A percentile compares a stretch with the other conserved stretches of the same genome.
phyloP scores from a whole-genome alignment of 768 basidiomycete species.

The Podaxis sp. region DNA sequence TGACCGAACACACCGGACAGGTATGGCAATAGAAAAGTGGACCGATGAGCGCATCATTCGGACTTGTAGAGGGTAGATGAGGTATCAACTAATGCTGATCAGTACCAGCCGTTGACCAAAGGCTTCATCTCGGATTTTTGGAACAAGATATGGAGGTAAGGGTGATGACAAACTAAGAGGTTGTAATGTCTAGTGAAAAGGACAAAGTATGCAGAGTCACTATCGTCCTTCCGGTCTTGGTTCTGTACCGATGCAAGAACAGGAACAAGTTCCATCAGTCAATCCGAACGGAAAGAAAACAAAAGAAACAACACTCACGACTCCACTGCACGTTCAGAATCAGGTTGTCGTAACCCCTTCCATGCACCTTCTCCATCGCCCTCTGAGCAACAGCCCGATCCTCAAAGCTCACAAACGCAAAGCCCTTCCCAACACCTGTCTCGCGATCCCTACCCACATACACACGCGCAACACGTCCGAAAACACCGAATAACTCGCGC shows the following conservation, averaged over 20 bases:
- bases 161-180: not conserved
- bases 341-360: constrained; percentile 89
- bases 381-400: constrained; percentile 73
- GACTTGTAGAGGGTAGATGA: too few species aligned
- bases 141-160: not conserved
- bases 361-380: constrained; percentile 91
- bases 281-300: not conserved
- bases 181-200: constrained; percentile 8
- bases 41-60: not conserved
- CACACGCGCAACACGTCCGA: constrained; percentile 85
- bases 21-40: too few species aligned
- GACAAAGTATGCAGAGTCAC: constrained; percentile 15
- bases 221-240: constrained; percentile 36
- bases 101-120: too few species aligned
- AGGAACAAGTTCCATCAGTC: not conserved
- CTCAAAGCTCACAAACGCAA: constrained; percentile 97
- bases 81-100: too few species aligned
- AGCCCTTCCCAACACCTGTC: constrained; percentile 93
- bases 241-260: constrained; percentile 22
- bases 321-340: constrained; percentile 71
- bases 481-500: constrained; percentile 83
- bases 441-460: constrained; percentile 95
- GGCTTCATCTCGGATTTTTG: too few species aligned
- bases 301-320: constrained; percentile 39
- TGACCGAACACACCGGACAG: too few species aligned